These are phyloP conservation scores for Anaeramoeba flamelloides DNA, from an alignment of 78 protist genomes.

Conservation along the genomic window DNA sequence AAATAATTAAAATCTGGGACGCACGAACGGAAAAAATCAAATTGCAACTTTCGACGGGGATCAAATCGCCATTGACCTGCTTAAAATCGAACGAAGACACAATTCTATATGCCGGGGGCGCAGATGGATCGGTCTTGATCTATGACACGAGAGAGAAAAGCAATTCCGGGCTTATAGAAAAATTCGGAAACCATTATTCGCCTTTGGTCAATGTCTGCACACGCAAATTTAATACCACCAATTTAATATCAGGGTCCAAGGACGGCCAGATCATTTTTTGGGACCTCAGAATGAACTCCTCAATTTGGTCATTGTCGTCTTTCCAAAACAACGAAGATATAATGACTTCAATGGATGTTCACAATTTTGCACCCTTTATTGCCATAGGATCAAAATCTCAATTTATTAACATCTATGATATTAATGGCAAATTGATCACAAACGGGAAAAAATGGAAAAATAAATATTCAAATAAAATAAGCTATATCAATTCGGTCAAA, in stretches of 20 bases:
- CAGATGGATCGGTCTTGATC: neutral
- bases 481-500: too few relatives aligned
- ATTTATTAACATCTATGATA: too few relatives aligned
- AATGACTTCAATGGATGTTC: too few relatives aligned
- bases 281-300: neutral
- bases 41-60: neutral
- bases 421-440: too few relatives aligned
- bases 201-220: neutral
- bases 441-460: too few relatives aligned
- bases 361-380: too few relatives aligned
- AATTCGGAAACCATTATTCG: neutral
- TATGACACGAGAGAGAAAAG: neutral
- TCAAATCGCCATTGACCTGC: neutral
- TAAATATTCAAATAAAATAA: too few relatives aligned
- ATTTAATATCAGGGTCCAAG: neutral
- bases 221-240: neutral
- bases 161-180: neutral
- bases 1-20: neutral
- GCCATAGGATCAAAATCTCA: too few relatives aligned
- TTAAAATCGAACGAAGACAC: neutral
- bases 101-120: neutral
- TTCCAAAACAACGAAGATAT: too few relatives aligned
- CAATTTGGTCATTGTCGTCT: too few relatives aligned
- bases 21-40: neutral
- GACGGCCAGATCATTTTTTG: neutral